Evolutionary conservation across 345 rosid genomes (phyloP).

Genomic region (Excoecaria agallocha): DNA sequence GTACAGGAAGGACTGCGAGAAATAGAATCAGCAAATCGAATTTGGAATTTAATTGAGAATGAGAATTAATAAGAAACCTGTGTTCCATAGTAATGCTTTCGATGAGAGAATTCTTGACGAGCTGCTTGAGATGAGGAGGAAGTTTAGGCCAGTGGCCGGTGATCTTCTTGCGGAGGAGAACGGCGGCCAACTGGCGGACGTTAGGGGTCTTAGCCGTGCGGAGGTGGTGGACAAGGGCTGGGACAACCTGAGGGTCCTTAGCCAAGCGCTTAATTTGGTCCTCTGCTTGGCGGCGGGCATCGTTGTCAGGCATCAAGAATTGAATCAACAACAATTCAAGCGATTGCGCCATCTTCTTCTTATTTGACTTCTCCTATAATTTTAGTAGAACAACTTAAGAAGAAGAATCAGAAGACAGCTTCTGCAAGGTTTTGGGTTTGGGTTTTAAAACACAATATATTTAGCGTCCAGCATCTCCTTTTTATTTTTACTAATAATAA

Average conservation of each 20-base stretch:
- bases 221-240: constrained; percentile 91
- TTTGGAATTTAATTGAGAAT: neutral
- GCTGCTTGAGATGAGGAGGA: constrained; percentile 68
- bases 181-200: constrained; percentile 98
- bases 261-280: constrained; percentile 94
- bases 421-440: neutral
- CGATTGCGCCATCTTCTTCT: constrained; percentile 72
- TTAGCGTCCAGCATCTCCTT: too few relatives aligned
- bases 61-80: constrained; percentile 40
- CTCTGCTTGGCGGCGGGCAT: constrained; percentile 95
- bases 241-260: constrained; percentile 98
- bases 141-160: constrained; percentile 99
- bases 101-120: constrained; percentile 80
- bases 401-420: neutral
- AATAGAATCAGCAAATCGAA: neutral
- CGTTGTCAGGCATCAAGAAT: constrained; percentile 98
- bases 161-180: constrained; percentile 96
- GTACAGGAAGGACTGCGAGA: constrained; percentile 70
- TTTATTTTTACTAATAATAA: too few relatives aligned
- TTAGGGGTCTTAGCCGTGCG: constrained; percentile 99
- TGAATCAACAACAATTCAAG: constrained; percentile 87
- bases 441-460: too few relatives aligned
- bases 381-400: neutral
- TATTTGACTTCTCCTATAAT: neutral
- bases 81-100: constrained; percentile 95